Percentiles rank a stretch among this genome's conserved stretches.
Conservation (phyloP, 768 basidiomycete species). For the Favolaschia claudopus region DNA sequence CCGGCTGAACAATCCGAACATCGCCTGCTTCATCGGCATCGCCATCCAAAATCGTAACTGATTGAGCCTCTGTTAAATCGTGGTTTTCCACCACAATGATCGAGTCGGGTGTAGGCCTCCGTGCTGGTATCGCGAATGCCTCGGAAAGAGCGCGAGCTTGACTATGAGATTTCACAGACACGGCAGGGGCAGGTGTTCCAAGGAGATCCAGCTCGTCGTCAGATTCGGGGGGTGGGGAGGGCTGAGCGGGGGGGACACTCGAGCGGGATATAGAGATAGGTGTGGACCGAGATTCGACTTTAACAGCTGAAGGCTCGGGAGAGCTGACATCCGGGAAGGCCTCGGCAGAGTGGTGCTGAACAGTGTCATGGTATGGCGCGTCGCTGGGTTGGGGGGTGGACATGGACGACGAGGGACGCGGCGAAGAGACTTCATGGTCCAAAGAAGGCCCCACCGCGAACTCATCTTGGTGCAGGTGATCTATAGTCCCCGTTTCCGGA, state of each 20-base stretch:
- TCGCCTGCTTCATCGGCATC: conserved; percentile 27
- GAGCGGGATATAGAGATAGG: conserved; percentile 22
- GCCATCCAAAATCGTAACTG: conserved; percentile 12
- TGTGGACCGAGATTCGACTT: not conserved
- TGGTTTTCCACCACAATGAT: conserved; percentile 18
- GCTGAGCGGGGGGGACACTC: conserved; percentile 19
- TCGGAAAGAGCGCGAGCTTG: conserved; percentile 23
- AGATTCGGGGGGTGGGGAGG: conserved; percentile 16
- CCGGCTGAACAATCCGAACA: conserved; percentile 14
- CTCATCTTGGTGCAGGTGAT: conserved; percentile 43
- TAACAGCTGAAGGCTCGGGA: conserved; percentile 2
- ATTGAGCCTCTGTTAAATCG: conserved; percentile 14
- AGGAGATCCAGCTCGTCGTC: conserved; percentile 53
- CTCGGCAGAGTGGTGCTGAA: conserved; percentile 4
- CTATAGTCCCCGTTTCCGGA: conserved; percentile 50
- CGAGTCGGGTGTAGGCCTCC: conserved; percentile 6
- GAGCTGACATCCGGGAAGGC: conserved; percentile 11
- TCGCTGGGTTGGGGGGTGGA: conserved; percentile 6
- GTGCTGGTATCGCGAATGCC: not conserved
- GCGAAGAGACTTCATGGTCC: not conserved
- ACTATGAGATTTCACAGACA: conserved; percentile 18
- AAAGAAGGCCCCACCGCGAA: conserved; percentile 30
- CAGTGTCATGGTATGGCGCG: not conserved
- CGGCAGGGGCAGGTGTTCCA: conserved; percentile 36
- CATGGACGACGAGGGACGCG: not conserved